Conservation (phyloP, 106 monocot genomes). For the Dendrobium chrysotoxum region DNA sequence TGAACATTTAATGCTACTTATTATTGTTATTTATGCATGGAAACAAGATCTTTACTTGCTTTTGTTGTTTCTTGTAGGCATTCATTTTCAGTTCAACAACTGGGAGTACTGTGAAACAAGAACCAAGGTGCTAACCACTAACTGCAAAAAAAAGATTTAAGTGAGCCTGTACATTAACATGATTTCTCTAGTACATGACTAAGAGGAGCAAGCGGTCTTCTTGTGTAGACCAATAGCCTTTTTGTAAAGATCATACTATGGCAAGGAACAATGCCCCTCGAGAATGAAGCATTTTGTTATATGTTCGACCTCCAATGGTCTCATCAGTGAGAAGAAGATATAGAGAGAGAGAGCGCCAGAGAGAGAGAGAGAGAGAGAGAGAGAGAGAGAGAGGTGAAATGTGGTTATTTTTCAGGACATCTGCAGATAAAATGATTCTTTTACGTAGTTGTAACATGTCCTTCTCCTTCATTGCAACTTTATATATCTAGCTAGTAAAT, state of each 20-base stretch:
- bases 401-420: neutral
- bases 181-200: neutral
- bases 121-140: neutral
- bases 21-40: neutral
- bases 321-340: neutral
- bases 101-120: slow-evolving; percentile 1
- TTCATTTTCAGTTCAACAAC: slow-evolving; percentile 7
- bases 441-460: neutral
- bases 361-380: neutral
- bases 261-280: neutral
- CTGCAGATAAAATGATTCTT: neutral
- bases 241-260: too few species aligned
- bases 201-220: neutral
- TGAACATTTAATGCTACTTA: too few species aligned
- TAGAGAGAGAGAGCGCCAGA: neutral
- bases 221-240: neutral
- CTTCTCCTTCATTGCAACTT: neutral
- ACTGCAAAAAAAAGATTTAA: neutral
- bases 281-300: neutral
- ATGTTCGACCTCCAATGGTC: neutral
- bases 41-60: neutral
- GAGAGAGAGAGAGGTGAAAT: neutral
- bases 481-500: neutral
- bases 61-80: neutral
- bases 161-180: neutral